Base-by-base conservation (phyloP, 441 rosid species). In the Breynia disticha region DNA sequence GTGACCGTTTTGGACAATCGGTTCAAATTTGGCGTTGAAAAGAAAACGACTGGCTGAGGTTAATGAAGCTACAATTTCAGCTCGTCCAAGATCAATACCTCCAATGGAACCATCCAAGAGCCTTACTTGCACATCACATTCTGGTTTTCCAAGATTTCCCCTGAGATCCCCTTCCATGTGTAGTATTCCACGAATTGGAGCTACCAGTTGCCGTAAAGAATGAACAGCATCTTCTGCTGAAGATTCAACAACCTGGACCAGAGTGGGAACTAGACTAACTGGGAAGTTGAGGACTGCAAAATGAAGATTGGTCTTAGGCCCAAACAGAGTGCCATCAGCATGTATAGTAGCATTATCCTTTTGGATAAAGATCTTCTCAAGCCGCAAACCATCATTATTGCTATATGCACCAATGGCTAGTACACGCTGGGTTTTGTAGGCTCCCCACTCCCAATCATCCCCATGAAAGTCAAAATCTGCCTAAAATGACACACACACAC, bases 101-200 rank as follows among this genome's bases (percentile, higher is more conserved):
- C 96, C 97, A 67, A 89, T 75, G 19, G 94, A 88, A 64, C 99
- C 97, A 78, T 94, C 99, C 67, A 94, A 75, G 55, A 94, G 89
- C 74, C 96, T 82, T 49, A 94, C 95, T 71, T 94, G 93, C 58
- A 94, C 95, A 72, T 94, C 96, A 64, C 99, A 94, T 76, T 89
- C 97, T 60, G 97, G 97, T 76, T 87, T 94, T 64, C 77, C 93
- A 50, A 83, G 83, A 74, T 78, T 94, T 67, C 97, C 99, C 74
- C 99, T 82, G 37, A 94, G 91, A 80, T 94, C 99, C 56, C 99
- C 99, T 78, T 94, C 99, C 95, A 87, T 89, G 73, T 94, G 95
- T 66, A 94, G 64, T 71, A 89, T 87, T 48, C 99, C 99, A 72
- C 77, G 85, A 66, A 94, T 85, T 48, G 97, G 99, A 48, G 97